These are phyloP conservation scores for Solanum okadae DNA, from an alignment of 257 asterid genomes.

Conservation along the genomic window DNA sequence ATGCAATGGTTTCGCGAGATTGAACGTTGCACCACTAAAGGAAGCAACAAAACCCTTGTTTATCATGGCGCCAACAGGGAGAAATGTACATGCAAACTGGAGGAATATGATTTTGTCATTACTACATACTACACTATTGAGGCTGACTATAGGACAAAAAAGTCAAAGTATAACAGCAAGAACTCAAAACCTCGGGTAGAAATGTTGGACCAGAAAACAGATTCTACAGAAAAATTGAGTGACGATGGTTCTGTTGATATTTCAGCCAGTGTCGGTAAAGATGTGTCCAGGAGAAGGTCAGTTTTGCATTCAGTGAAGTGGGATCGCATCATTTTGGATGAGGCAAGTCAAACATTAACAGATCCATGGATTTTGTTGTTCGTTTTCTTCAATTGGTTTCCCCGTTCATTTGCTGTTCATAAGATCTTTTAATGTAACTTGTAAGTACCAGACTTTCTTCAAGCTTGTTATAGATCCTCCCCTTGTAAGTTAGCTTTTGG, in stretches of 20 bases:
- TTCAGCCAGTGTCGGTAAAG: conserved; percentile 17
- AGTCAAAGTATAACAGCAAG: conserved; percentile 66
- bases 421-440: too few species aligned
- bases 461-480: neutral
- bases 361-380: neutral
- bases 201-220: conserved; percentile 14
- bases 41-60: conserved; percentile 62
- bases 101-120: conserved; percentile 72
- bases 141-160: conserved; percentile 65
- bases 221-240: conserved; percentile 9
- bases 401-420: too few species aligned
- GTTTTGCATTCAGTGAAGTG: conserved; percentile 61
- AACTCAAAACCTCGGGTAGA: neutral
- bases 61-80: conserved; percentile 76
- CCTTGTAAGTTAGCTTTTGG: neutral
- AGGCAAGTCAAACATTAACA: conserved; percentile 26
- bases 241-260: conserved; percentile 13
- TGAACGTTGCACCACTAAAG: conserved; percentile 43
- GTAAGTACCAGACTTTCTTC: too few species aligned
- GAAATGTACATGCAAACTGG: conserved; percentile 35
- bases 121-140: conserved; percentile 78
- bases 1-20: conserved; percentile 50
- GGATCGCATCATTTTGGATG: conserved; percentile 88
- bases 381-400: neutral
- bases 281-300: conserved; percentile 30